Conservation (phyloP, 306 rosid genomes). For the Glycine latifolia region DNA sequence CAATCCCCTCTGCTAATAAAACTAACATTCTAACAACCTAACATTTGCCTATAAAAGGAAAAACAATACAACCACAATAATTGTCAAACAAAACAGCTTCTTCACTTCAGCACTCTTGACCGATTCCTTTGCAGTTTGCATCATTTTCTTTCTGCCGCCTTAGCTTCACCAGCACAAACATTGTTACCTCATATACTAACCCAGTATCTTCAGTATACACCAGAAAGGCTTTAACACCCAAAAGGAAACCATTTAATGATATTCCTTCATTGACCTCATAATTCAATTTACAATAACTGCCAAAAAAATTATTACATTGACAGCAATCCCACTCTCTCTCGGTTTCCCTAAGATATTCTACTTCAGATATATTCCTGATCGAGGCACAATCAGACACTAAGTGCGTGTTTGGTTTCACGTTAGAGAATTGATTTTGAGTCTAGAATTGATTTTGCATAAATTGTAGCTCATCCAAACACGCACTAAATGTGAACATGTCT, state of each 20-base stretch:
- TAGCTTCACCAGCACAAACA: slow-evolving; percentile 4
- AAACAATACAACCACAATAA: not conserved
- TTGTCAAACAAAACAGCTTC: not conserved
- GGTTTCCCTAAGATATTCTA: not conserved
- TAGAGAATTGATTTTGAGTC: not conserved
- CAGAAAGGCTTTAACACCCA: not conserved
- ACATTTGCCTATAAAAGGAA: too few relatives aligned
- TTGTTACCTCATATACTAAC: not conserved
- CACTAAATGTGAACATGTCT: too few relatives aligned
- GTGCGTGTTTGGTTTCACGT: not conserved
- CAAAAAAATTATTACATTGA: not conserved
- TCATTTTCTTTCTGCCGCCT: not conserved
- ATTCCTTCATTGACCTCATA: not conserved
- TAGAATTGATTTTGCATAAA: too few relatives aligned
- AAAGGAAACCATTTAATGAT: not conserved
- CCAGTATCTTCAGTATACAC: not conserved
- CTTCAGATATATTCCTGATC: not conserved
- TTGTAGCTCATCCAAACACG: too few relatives aligned
- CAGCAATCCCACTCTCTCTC: not conserved
- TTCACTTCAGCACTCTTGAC: not conserved
- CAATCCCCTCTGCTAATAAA: too few relatives aligned
- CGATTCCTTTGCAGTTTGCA: not conserved
- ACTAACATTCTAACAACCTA: too few relatives aligned
- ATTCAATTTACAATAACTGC: not conserved
- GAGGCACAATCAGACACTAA: not conserved